These are phyloP conservation scores for Lentinus tigrinus DNA, from an alignment of 768 basidiomycete species.

Conservation along the genomic window DNA sequence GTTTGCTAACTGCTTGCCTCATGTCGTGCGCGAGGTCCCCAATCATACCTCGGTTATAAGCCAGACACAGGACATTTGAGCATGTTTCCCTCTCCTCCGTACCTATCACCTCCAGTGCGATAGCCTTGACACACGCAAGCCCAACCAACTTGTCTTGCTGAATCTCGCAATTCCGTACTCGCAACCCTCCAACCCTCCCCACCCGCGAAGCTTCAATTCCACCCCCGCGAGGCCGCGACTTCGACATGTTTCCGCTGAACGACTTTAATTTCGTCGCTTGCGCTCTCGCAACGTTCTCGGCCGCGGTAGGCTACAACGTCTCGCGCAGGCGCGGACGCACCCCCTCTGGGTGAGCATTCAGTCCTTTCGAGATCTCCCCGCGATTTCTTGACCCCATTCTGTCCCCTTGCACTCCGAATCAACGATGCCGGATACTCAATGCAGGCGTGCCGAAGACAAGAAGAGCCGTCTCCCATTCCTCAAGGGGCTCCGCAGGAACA, in stretches of 20 bases:
- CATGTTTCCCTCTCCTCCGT: constrained; percentile 1
- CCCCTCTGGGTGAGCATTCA: constrained; percentile 6
- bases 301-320: constrained; percentile 26
- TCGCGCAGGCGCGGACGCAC: constrained; percentile 14
- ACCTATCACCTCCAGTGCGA: constrained; percentile 7
- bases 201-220: neutral
- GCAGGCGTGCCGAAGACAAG: neutral
- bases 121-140: neutral
- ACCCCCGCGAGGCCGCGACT: neutral
- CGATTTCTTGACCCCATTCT: neutral
- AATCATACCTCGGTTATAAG: constrained; percentile 6
- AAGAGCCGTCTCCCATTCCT: constrained; percentile 6
- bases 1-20: constrained; percentile 18
- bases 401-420: neutral
- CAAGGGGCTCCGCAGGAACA: constrained; percentile 11
- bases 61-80: neutral
- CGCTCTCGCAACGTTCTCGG: constrained; percentile 27
- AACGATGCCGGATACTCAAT: neutral
- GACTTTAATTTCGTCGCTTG: constrained; percentile 27
- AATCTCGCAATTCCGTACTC: neutral
- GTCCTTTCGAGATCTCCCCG: neutral
- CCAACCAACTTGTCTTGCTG: neutral
- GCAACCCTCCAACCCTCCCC: neutral
- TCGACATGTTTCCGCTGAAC: constrained; percentile 24
- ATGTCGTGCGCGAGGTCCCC: constrained; percentile 16